Evolutionary conservation across 495 filamentous ascomycete genomes (phyloP), one percentile per base, ranked within the genome.

Genomic region (Neurospora pannonica): DNA sequence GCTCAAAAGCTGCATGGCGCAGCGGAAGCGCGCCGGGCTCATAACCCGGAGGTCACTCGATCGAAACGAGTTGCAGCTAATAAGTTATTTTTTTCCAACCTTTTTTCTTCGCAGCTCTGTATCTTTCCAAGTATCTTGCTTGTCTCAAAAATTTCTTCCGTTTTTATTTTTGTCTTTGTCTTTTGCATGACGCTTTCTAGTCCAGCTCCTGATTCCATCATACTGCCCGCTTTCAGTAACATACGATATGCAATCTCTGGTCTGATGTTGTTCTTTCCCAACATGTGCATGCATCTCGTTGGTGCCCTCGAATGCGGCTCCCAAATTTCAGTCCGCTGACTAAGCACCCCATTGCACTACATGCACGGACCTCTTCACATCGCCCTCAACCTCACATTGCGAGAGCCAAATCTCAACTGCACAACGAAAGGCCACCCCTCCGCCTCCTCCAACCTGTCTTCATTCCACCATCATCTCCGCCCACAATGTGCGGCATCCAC

Each of bases 11-110:
- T 85, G 82, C 82, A 80, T 86, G 85, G 84, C 84, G 85, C 84
- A 86, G 84, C 81, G 84, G 84, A 86, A 86, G 84, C 85, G 84
- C 84, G 84, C 84, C 84, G 84, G 84, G 84, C 84, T 86, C 84
- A 86, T 86, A 86, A 86, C 84, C 84, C 84, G 83, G 84, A 86
- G 84, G 84, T 82, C 84, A 80, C 83, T 84, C 79, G 84, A 86
- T 86, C 84, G 83, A 86, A 86, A 86, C 84, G 80, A 84, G 83
- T 82, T 81, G 83, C 84, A 85, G 83, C 83, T 85, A 85, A 60
- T 42, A 69, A 43, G 62, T 37, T 75, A 60, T 67, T 74, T 72
- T 71, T 77, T 72, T 34, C 75, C 76, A 21, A 36, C 74, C 75
- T 75, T 75, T 76, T 73, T 70, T 48, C 24, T 31, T n/a, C n/a